Evolutionary conservation across 129 eudicot species (phyloP).

Genomic region (Ambrosia trifida): DNA sequence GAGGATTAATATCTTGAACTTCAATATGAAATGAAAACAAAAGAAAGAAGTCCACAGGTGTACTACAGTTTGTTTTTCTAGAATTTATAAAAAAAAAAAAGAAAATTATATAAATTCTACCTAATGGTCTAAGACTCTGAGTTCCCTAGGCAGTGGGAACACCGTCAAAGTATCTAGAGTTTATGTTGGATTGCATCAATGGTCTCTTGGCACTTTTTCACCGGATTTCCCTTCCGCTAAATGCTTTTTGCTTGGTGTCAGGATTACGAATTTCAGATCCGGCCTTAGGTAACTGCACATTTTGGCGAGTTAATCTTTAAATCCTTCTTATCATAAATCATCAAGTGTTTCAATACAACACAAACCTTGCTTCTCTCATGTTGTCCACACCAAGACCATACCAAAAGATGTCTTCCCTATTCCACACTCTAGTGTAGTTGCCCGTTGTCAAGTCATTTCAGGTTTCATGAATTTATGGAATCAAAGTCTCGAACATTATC

Average conservation of each 20-base stretch:
- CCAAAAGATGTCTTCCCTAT: too few species aligned
- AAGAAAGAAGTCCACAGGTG: too few species aligned
- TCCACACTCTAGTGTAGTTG: too few species aligned
- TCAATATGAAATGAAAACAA: too few species aligned
- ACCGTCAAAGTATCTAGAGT: slow-evolving; percentile 80
- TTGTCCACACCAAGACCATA: too few species aligned
- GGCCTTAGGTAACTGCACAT: slow-evolving; percentile 76
- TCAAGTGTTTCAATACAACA: neutral
- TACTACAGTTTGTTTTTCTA: too few species aligned
- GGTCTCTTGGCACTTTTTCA: slow-evolving; percentile 76
- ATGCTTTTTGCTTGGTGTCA: slow-evolving; percentile 81
- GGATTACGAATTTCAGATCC: slow-evolving; percentile 81
- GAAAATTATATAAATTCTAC: too few species aligned
- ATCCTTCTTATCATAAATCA: neutral
- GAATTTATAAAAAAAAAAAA: too few species aligned
- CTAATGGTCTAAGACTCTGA: slow-evolving; percentile 72
- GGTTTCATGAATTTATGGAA: too few species aligned
- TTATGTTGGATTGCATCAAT: slow-evolving; percentile 63
- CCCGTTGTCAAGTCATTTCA: too few species aligned
- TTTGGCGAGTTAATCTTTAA: slow-evolving; percentile 8
- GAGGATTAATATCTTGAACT: too few species aligned
- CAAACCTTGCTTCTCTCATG: slow-evolving; percentile 82
- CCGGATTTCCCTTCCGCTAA: slow-evolving; percentile 72
- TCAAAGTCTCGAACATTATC: too few species aligned
- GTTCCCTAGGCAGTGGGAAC: slow-evolving; percentile 84